Evolutionary conservation across 371 early-diverging fungal species (phyloP).

Genomic region (Rhizopus microsporus): DNA sequence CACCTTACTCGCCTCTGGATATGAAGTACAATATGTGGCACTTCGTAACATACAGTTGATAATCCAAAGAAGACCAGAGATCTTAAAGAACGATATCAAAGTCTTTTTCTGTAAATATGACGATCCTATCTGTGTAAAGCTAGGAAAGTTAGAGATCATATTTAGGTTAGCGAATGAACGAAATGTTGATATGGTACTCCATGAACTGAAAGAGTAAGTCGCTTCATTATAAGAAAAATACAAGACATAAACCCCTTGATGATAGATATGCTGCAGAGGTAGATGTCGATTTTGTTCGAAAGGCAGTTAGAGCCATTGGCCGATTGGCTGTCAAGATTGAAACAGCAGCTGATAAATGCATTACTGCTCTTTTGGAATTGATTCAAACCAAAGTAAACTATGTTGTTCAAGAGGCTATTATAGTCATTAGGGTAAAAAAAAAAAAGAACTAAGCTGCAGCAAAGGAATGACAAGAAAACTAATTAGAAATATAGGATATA

Average conservation of each 20-base stretch:
- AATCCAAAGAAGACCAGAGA: slow-evolving; percentile 78
- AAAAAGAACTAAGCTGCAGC: neutral
- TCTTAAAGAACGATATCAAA: slow-evolving; percentile 83
- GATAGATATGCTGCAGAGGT: slow-evolving; percentile 87
- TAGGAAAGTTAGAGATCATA: slow-evolving; percentile 91
- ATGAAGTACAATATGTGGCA: slow-evolving; percentile 95
- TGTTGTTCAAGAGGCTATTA: slow-evolving; percentile 92
- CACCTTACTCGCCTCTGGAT: slow-evolving; percentile 83
- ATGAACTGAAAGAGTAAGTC: slow-evolving; percentile 89
- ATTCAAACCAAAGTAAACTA: slow-evolving; percentile 91
- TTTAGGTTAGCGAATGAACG: slow-evolving; percentile 77
- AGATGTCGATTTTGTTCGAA: slow-evolving; percentile 95
- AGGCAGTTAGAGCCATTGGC: slow-evolving; percentile 90
- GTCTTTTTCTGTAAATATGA: slow-evolving; percentile 97
- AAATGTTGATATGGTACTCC: slow-evolving; percentile 82
- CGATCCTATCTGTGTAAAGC: slow-evolving; percentile 95
- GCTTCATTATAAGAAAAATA: neutral
- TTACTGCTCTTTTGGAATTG: slow-evolving; percentile 81
- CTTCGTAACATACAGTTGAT: slow-evolving; percentile 89
- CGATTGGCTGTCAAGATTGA: slow-evolving; percentile 91
- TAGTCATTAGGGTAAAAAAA: slow-evolving; percentile 53
- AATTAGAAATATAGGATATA: slow-evolving; percentile 66
- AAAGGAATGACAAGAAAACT: neutral
- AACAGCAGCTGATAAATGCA: slow-evolving; percentile 79
- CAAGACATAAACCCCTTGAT: neutral